A percentile compares a stretch with the other conserved stretches of the same genome.
Evolutionary conservation across 441 rosid genomes (phyloP).

Genomic region (Lepidium campestre): DNA sequence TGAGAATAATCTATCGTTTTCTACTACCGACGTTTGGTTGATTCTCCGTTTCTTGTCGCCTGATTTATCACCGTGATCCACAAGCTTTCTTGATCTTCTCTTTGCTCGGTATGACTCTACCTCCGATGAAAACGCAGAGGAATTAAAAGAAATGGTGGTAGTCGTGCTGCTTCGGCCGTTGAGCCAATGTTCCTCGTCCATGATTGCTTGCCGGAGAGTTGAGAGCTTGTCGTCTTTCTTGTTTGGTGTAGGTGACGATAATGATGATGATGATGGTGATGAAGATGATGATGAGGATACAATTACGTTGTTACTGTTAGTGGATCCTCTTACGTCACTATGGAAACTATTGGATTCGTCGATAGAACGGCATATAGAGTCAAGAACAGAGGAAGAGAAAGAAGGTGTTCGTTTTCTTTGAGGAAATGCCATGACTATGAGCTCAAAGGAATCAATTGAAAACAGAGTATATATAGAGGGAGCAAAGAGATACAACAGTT

Average conservation of each 20-base stretch:
- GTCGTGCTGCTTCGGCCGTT: constrained; percentile 32
- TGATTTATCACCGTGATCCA: constrained; percentile 19
- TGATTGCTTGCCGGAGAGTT: constrained; percentile 33
- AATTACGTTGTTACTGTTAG: constrained; percentile 6
- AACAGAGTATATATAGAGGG: background rate
- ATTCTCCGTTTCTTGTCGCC: constrained; percentile 12
- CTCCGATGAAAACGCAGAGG: constrained; percentile 51
- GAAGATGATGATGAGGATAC: background rate
- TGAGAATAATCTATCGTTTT: background rate
- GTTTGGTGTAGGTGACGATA: background rate
- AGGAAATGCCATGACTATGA: constrained; percentile 22
- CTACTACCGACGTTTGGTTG: background rate
- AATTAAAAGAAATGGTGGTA: constrained; percentile 39
- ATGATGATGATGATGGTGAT: background rate
- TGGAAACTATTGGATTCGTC: constrained; percentile 38
- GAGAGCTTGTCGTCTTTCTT: background rate
- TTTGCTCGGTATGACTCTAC: constrained; percentile 31
- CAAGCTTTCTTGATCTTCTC: constrained; percentile 27
- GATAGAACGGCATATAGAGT: constrained; percentile 63
- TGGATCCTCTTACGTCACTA: constrained; percentile 9
- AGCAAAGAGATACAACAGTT: background rate
- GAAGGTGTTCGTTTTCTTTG: constrained; percentile 73
- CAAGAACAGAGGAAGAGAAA: constrained; percentile 78
- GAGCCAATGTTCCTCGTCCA: constrained; percentile 48
- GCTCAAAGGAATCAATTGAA: background rate